Evolutionary conservation across 371 early-diverging fungal species (phyloP).

Genomic region (Basidiobolus meristosporus): DNA sequence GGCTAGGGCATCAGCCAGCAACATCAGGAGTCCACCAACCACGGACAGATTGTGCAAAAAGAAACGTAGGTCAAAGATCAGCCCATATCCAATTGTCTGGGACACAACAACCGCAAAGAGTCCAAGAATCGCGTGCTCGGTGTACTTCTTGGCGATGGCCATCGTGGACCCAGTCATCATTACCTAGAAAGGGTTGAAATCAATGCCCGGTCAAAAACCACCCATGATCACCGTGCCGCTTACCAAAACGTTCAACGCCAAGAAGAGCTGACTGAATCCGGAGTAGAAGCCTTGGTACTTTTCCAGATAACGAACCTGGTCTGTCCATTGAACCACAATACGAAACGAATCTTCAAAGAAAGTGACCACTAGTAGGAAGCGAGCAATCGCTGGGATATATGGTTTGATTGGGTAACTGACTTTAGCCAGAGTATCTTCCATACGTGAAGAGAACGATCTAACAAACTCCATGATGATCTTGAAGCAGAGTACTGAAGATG

Average conservation of each 20-base stretch:
- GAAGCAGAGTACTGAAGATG: too few relatives aligned
- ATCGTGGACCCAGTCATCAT: constrained; percentile 64
- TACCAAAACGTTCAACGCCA: constrained; percentile 56
- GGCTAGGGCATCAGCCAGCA: constrained; percentile 50
- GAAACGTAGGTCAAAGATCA: constrained; percentile 75
- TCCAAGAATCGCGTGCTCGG: constrained; percentile 62
- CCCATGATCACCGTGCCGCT: constrained; percentile 6
- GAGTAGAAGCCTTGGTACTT: constrained; percentile 57
- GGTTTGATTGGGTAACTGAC: constrained; percentile 72
- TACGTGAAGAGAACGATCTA: constrained; percentile 16
- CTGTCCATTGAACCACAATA: constrained; percentile 70
- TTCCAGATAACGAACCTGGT: constrained; percentile 68
- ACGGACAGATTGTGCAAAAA: constrained; percentile 85
- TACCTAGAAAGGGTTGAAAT: constrained; percentile 12
- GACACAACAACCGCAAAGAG: constrained; percentile 61
- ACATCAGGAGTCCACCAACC: constrained; percentile 81
- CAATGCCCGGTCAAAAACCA: too few relatives aligned
- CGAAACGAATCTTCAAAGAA: constrained; percentile 88
- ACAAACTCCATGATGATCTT: constrained; percentile 6
- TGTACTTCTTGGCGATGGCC: constrained; percentile 56
- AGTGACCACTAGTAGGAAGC: constrained; percentile 84
- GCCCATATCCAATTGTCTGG: constrained; percentile 84
- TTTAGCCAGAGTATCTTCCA: constrained; percentile 58
- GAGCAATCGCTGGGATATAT: constrained; percentile 73
- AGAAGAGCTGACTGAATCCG: constrained; percentile 60